Conservation (phyloP, 495 filamentous ascomycete genomes). For the Paragyromitra xinjiangensis region DNA sequence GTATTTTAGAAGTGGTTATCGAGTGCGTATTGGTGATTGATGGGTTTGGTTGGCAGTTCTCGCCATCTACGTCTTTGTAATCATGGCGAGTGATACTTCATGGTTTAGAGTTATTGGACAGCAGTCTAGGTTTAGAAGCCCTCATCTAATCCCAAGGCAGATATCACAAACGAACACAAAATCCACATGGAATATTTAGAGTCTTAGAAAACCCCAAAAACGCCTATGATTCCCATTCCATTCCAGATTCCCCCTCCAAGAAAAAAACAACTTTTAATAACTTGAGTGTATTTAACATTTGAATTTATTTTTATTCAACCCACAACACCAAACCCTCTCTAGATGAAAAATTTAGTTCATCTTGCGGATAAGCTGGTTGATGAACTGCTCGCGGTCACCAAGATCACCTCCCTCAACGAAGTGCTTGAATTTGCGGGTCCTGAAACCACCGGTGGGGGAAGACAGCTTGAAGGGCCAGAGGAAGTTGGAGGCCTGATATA, state of each 20-base stretch:
- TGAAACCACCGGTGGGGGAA: conserved; percentile 96
- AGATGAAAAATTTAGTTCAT: conserved; percentile 81
- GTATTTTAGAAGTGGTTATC: neutral
- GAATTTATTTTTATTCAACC: conserved; percentile 4
- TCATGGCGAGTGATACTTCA: conserved; percentile 19
- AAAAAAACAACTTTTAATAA: conserved; percentile 21
- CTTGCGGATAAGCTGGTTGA: conserved; percentile 93
- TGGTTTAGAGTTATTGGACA: neutral
- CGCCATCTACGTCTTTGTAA: neutral
- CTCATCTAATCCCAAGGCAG: neutral
- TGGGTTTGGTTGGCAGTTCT: neutral
- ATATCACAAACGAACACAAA: neutral
- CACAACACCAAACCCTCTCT: neutral
- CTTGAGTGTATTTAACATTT: conserved; percentile 40
- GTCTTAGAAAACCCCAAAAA: neutral
- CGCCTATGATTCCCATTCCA: conserved; percentile 11
- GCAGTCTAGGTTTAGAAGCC: neutral
- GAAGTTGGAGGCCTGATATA: conserved; percentile 91
- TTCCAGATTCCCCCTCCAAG: neutral
- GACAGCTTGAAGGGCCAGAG: conserved; percentile 99
- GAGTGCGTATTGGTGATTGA: neutral
- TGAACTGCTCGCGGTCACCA: conserved; percentile 98
- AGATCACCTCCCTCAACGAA: conserved; percentile 98
- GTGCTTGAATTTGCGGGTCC: conserved; percentile 96
- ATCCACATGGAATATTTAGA: conserved; percentile 3